Percentiles rank a stretch among this genome's conserved stretches.
Evolutionary conservation across 1,139 yeast genomes (phyloP).

Genomic region (Williopsis jadinii): DNA sequence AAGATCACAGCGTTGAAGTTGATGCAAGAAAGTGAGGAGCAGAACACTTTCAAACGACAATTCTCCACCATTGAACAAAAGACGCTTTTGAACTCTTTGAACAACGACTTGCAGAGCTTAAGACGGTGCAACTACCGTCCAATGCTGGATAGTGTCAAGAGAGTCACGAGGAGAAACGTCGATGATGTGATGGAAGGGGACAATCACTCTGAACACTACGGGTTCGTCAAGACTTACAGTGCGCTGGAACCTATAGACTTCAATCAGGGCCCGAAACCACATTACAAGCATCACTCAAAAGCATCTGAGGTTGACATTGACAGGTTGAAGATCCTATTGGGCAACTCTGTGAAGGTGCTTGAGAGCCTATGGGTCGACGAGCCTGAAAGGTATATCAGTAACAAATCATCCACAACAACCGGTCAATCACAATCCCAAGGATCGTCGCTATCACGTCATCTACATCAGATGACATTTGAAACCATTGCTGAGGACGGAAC

Average conservation of each 20-base stretch:
- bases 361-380: slow-evolving; percentile 9
- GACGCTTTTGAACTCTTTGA: slow-evolving; percentile 15
- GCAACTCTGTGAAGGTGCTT: slow-evolving; percentile 6
- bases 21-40: slow-evolving; percentile 9
- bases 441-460: no score
- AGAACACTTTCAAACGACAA: slow-evolving; percentile 1
- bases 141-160: slow-evolving; percentile 5
- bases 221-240: slow-evolving; percentile 2
- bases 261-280: no score
- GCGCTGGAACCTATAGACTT: slow-evolving; percentile 2
- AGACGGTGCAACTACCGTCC: slow-evolving; percentile 18
- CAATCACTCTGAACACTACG: not conserved
- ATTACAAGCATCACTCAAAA: no score
- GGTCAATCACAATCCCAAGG: not conserved
- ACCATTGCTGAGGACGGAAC: not conserved
- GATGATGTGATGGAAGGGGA: no score
- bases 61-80: slow-evolving; percentile 18
- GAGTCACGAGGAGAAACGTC: not conserved
- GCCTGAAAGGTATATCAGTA: not conserved
- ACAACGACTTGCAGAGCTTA: slow-evolving; percentile 15
- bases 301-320: slow-evolving; percentile 2
- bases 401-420: slow-evolving; percentile 1
- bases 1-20: slow-evolving; percentile 14
- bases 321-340: slow-evolving; percentile 3
- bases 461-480: not conserved